Evolutionary conservation across 345 rosid genomes (phyloP).

Genomic region (Dipteronia dyeriana): DNA sequence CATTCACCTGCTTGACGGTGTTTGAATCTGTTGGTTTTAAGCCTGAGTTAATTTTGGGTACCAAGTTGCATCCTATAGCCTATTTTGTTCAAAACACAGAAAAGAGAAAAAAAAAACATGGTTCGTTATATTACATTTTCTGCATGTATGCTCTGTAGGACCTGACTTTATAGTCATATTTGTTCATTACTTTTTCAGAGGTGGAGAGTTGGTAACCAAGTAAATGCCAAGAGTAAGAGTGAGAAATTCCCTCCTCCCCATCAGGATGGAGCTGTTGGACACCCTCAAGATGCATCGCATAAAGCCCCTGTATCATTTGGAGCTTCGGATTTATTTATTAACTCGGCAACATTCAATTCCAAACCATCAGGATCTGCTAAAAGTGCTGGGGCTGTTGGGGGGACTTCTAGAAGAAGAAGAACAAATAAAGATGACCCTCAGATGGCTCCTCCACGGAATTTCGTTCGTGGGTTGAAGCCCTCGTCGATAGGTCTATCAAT

Average conservation of each 20-base stretch:
- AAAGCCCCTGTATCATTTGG: slow-evolving; percentile 51
- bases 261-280: slow-evolving; percentile 81
- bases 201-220: slow-evolving; percentile 52
- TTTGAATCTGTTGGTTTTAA: neutral
- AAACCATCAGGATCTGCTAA: slow-evolving; percentile 44
- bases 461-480: slow-evolving; percentile 55
- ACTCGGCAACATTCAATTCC: slow-evolving; percentile 36
- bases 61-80: neutral
- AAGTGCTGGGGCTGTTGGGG: slow-evolving; percentile 34
- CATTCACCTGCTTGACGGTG: neutral
- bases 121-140: neutral
- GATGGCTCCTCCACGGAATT: slow-evolving; percentile 48
- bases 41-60: neutral
- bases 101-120: neutral
- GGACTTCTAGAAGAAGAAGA: slow-evolving; percentile 47
- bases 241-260: slow-evolving; percentile 98
- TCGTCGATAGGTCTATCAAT: slow-evolving; percentile 54
- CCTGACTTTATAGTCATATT: slow-evolving; percentile 1
- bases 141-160: neutral
- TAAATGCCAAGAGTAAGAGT: slow-evolving; percentile 79
- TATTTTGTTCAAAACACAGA: neutral
- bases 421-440: slow-evolving; percentile 41
- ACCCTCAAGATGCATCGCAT: slow-evolving; percentile 39
- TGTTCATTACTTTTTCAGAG: slow-evolving; percentile 38
- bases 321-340: slow-evolving; percentile 38